phyloP scores from a whole-genome alignment of 345 rosid genomes.

The Eutrema heterophyllum region DNA sequence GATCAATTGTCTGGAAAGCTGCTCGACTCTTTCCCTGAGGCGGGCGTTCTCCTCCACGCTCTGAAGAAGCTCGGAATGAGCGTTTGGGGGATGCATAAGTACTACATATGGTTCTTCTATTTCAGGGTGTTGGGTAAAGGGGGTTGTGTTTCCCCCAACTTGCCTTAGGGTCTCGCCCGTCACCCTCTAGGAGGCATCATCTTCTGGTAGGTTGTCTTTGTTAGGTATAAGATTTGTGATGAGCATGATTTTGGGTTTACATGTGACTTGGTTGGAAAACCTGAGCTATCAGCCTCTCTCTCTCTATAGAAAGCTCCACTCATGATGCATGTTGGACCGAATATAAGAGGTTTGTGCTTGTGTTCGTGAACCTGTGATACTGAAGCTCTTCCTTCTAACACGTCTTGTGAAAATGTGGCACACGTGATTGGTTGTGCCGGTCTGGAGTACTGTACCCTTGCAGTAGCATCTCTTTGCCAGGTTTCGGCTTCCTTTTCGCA shows the following conservation, averaged over 20 bases:
- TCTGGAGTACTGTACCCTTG: constrained; percentile 51
- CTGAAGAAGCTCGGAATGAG: no score
- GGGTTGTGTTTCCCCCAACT: no score
- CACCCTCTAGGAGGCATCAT: no score
- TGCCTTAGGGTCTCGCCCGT: no score
- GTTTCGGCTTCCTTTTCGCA: constrained; percentile 50
- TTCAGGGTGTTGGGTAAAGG: no score
- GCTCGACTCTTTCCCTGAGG: no score
- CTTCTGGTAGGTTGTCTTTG: no score
- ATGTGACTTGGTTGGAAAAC: constrained; percentile 85
- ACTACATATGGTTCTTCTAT: no score
- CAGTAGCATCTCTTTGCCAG: constrained; percentile 89
- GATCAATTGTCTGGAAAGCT: no score
- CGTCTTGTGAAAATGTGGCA: constrained; percentile 97
- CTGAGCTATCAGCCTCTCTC: constrained; percentile 77
- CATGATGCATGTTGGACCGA: constrained; percentile 84
- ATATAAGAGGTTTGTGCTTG: constrained; percentile 84
- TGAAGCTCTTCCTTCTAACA: constrained; percentile 85
- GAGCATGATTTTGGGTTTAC: constrained; percentile 29
- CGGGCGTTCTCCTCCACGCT: no score
- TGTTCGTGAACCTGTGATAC: constrained; percentile 83
- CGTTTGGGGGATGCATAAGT: no score
- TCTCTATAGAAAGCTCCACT: constrained; percentile 55
- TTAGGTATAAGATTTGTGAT: not conserved
- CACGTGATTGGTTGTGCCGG: constrained; percentile 86